A percentile compares a stretch with the other conserved stretches of the same genome.
phyloP scores from a whole-genome alignment of 2,329 filamentous ascomycete species.

The Sclerotinia nivalis region DNA sequence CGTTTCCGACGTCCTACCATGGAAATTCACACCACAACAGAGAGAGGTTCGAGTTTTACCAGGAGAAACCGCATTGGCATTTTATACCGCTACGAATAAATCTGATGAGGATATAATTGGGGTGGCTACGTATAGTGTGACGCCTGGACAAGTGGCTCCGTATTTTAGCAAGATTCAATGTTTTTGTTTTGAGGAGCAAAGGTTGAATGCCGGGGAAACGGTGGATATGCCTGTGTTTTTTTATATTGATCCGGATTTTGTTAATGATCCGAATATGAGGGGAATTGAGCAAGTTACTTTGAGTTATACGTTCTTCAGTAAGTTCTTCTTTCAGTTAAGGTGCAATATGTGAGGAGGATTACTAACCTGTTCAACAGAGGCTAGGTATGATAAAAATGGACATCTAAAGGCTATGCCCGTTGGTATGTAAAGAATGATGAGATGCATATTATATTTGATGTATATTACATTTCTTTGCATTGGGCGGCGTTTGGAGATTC shows the following conservation, averaged over 20 bases:
- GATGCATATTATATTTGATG: background rate
- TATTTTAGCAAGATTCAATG: constrained; percentile 99
- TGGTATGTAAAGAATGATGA: constrained; percentile 28
- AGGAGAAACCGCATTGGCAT: constrained; percentile 93
- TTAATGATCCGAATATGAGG: constrained; percentile 89
- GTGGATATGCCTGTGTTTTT: constrained; percentile 99
- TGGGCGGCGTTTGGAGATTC: constrained; percentile 28
- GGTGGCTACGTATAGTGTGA: constrained; percentile 96
- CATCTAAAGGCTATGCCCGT: constrained; percentile 50
- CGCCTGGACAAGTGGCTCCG: constrained; percentile 89
- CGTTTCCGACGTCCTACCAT: constrained; percentile 91
- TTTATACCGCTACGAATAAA: constrained; percentile 95
- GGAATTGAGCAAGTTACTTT: constrained; percentile 93
- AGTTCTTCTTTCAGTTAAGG: constrained; percentile 45
- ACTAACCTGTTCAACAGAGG: constrained; percentile 54
- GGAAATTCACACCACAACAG: constrained; percentile 97
- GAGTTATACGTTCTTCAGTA: constrained; percentile 98
- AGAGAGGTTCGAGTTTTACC: constrained; percentile 93
- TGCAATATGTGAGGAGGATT: background rate
- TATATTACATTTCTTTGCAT: constrained; percentile 23
- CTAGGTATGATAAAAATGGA: constrained; percentile 80
- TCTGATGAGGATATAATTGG: constrained; percentile 93
- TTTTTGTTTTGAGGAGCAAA: constrained; percentile 98
- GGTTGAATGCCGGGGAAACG: constrained; percentile 90
- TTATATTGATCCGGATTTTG: constrained; percentile 94